These are phyloP conservation scores for Candida oleophila DNA, from an alignment of 805 yeast species.

Conservation along the genomic window DNA sequence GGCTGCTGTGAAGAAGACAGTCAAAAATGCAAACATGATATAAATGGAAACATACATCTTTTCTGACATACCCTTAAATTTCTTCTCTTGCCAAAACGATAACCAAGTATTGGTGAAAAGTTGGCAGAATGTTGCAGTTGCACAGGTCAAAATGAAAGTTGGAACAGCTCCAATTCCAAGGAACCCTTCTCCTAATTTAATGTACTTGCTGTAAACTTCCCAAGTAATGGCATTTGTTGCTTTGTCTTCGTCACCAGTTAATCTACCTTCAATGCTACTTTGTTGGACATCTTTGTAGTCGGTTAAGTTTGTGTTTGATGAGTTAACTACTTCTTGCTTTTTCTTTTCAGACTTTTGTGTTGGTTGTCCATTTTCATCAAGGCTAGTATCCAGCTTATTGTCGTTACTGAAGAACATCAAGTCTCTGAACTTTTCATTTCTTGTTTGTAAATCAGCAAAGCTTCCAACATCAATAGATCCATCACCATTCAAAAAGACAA, in stretches of 20 bases:
- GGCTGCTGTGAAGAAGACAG: slow-evolving; percentile 38
- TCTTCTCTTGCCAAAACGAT: slow-evolving; percentile 40
- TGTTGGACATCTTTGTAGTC: neutral
- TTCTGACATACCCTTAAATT: slow-evolving; percentile 26
- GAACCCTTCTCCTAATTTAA: slow-evolving; percentile 36
- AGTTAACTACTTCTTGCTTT: slow-evolving; percentile 1
- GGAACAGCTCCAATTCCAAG: slow-evolving; percentile 35
- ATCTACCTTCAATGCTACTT: slow-evolving; percentile 23
- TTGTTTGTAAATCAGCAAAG: slow-evolving; percentile 24
- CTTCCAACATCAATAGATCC: slow-evolving; percentile 42
- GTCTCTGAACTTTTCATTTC: slow-evolving; percentile 47
- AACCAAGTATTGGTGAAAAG: slow-evolving; percentile 47
- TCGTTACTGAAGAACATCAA: slow-evolving; percentile 48
- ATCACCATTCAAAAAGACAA: slow-evolving; percentile 40
- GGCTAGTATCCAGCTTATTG: slow-evolving; percentile 12
- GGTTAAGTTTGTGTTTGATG: slow-evolving; percentile 6
- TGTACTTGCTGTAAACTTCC: slow-evolving; percentile 37
- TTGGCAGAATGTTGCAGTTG: slow-evolving; percentile 38
- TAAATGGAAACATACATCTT: slow-evolving; percentile 34
- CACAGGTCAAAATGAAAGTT: slow-evolving; percentile 29
- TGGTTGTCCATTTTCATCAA: slow-evolving; percentile 28
- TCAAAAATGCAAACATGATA: slow-evolving; percentile 33
- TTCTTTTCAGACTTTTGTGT: slow-evolving; percentile 20
- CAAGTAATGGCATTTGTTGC: slow-evolving; percentile 40
- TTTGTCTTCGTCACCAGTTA: slow-evolving; percentile 34